Evolutionary conservation across 345 rosid genomes (phyloP).

Genomic region (Citrus australasica): DNA sequence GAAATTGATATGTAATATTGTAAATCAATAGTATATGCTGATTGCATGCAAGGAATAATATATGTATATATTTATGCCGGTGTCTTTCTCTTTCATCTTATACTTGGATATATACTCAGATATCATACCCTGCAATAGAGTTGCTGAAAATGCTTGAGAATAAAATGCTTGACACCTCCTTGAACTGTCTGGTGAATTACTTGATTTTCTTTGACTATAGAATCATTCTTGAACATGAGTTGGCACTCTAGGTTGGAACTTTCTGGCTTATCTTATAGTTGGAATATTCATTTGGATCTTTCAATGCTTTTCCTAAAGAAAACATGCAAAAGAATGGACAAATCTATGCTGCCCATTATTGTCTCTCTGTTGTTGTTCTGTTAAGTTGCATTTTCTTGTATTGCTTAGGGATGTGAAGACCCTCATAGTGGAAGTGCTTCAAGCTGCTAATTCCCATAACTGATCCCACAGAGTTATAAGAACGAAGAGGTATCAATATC

Average conservation of each 20-base stretch:
- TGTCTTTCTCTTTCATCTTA: background rate
- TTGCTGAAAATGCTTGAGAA: background rate
- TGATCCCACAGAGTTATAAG: conserved; percentile 17
- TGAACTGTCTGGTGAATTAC: background rate
- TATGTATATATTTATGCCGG: background rate
- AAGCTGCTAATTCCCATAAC: conserved; percentile 52
- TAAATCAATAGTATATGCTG: background rate
- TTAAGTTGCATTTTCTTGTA: conserved; percentile 10
- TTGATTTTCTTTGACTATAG: background rate
- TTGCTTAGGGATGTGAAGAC: conserved; percentile 81
- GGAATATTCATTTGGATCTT: background rate
- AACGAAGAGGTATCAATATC: conserved; percentile 6
- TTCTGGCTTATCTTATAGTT: background rate
- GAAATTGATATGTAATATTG: background rate
- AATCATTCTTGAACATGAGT: background rate
- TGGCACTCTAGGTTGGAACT: background rate
- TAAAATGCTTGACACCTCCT: background rate
- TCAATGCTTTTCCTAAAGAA: background rate
- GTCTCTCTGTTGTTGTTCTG: background rate
- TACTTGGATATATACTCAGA: background rate
- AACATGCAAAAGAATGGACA: background rate
- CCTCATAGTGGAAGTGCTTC: conserved; percentile 85
- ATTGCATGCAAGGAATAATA: background rate
- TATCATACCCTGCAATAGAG: background rate
- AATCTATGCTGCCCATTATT: background rate